These are phyloP conservation scores for Polyporus arcularius DNA, from an alignment of 768 basidiomycete genomes.

Conservation along the genomic window DNA sequence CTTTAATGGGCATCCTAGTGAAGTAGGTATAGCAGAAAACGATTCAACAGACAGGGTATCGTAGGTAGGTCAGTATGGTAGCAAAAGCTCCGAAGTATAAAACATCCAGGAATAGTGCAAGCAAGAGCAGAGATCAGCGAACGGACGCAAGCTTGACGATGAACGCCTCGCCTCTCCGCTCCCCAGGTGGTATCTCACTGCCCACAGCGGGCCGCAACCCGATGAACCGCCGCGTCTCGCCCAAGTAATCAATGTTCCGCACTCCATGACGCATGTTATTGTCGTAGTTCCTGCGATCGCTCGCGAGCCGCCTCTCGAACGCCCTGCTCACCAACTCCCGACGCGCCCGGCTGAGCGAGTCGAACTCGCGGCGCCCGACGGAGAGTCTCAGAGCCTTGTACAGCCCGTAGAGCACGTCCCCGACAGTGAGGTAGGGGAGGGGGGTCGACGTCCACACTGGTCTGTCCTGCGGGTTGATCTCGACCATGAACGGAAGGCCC, in stretches of 20 bases:
- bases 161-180: constrained; percentile 1
- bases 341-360: constrained; percentile 20
- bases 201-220: constrained; percentile 3
- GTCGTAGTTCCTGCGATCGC: constrained; percentile 5
- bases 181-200: not conserved
- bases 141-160: constrained; percentile 8
- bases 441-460: constrained; percentile 19
- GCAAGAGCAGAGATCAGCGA: not conserved
- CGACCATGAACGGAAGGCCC: constrained; percentile 5
- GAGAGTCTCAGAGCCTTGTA: constrained; percentile 45
- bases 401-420: constrained; percentile 49
- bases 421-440: constrained; percentile 38
- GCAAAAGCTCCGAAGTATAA: too few species aligned
- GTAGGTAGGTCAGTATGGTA: too few species aligned
- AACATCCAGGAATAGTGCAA: not conserved
- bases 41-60: too few species aligned
- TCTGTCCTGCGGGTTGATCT: constrained; percentile 26
- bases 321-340: constrained; percentile 1
- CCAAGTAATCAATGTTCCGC: constrained; percentile 9
- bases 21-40: too few species aligned
- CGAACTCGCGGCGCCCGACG: constrained; percentile 43
- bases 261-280: constrained; percentile 8
- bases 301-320: constrained; percentile 4
- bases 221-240: not conserved
- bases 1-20: too few species aligned